Percentiles rank a stretch among this genome's conserved stretches.
phyloP scores from a whole-genome alignment of 2,329 filamentous ascomycete genomes.

The Plectosphaerella cucumerina region DNA sequence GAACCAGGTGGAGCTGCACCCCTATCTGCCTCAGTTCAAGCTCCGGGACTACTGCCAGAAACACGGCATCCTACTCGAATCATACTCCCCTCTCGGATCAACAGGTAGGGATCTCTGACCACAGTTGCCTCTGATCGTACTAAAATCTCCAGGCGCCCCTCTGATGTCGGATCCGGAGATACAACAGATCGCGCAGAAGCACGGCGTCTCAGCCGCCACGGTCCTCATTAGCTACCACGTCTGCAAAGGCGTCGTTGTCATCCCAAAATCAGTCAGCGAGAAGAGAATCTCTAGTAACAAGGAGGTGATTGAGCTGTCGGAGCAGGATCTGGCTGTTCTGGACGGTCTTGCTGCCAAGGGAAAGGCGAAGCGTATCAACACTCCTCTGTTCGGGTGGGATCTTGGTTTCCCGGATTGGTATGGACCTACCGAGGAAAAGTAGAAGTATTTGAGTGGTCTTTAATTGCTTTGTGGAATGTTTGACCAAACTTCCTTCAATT shows the following conservation, averaged over 20 bases:
- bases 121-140: constrained; percentile 24
- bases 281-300: constrained; percentile 9
- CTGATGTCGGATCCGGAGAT: neutral
- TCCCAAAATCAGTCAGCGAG: constrained; percentile 17
- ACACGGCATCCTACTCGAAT: constrained; percentile 24
- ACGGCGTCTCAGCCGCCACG: constrained; percentile 17
- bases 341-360: constrained; percentile 20
- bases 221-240: constrained; percentile 20
- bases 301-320: neutral
- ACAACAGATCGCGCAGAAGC: constrained; percentile 16
- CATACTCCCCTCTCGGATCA: constrained; percentile 6
- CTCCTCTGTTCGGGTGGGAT: constrained; percentile 25
- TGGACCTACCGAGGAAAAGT: constrained; percentile 28
- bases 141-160: constrained; percentile 5
- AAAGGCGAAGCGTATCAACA: constrained; percentile 27
- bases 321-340: constrained; percentile 1
- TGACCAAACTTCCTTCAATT: too few species aligned
- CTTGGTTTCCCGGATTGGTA: constrained; percentile 26
- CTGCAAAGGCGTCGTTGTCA: constrained; percentile 17
- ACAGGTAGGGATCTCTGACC: constrained; percentile 16
- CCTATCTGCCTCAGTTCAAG: constrained; percentile 23
- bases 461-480: too few species aligned
- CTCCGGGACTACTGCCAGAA: constrained; percentile 23
- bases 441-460: constrained; percentile 25
- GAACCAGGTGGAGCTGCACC: constrained; percentile 29